Evolutionary conservation across 768 basidiomycete species (phyloP).

Genomic region (Lactifluus hygrophoroides): DNA sequence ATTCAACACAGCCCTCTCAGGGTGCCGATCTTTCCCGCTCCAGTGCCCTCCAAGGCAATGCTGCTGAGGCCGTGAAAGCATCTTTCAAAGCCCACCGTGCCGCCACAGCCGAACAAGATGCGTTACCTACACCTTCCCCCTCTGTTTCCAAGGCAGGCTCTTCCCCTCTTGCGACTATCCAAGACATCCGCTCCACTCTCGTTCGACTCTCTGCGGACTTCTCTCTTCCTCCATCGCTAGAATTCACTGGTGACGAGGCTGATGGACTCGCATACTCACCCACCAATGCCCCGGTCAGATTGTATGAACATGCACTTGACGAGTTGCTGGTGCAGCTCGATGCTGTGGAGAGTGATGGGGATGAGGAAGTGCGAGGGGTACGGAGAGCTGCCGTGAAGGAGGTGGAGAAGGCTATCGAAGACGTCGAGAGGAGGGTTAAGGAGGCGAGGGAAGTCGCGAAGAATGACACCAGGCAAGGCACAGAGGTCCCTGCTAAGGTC

Average conservation of each 20-base stretch:
- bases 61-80: slow-evolving; percentile 8
- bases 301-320: slow-evolving; percentile 52
- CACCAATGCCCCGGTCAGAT: slow-evolving; percentile 51
- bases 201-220: slow-evolving; percentile 4
- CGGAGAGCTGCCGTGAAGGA: slow-evolving; percentile 45
- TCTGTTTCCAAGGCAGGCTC: not conserved
- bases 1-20: not conserved
- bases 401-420: slow-evolving; percentile 53
- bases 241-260: slow-evolving; percentile 5
- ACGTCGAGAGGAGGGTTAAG: slow-evolving; percentile 33
- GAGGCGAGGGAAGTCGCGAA: not conserved
- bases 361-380: slow-evolving; percentile 39
- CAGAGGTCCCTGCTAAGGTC: not conserved
- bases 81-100: slow-evolving; percentile 18
- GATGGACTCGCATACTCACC: slow-evolving; percentile 49
- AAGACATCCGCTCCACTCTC: slow-evolving; percentile 4
- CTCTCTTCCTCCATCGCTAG: slow-evolving; percentile 8
- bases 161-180: not conserved
- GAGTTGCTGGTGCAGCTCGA: slow-evolving; percentile 61
- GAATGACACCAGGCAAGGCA: not conserved
- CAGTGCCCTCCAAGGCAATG: slow-evolving; percentile 4
- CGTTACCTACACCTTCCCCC: not conserved
- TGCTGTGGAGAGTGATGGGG: slow-evolving; percentile 56
- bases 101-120: not conserved
- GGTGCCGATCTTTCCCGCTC: slow-evolving; percentile 12